Base-by-base conservation (phyloP, 176 grass and related monocot species). In the Aegilops longissima region DNA sequence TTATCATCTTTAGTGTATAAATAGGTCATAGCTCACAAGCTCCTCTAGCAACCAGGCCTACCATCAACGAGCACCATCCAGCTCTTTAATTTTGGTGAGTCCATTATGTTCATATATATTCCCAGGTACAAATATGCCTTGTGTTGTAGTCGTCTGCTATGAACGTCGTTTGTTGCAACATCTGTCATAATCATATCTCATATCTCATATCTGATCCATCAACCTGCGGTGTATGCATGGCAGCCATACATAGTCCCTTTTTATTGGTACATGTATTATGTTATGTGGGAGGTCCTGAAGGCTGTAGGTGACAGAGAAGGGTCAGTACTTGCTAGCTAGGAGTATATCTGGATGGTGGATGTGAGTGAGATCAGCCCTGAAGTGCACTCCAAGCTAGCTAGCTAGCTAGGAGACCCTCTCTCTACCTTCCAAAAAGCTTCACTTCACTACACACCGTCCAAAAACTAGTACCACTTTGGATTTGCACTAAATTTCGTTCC, bases 361-460 rank as follows among this genome's bases (percentile, higher is more conserved):
- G 80, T 45, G 86, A 84, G 82, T 77, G 85, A 88, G 70, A 83
- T 40, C 42, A 91, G 56, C 77, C 67, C 77, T 97, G 92, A 94
- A 94, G 95, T 97, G 92, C 93, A 97, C 95, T 97, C 93, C 94
- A 97, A 97, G 95, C 73, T 76, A 76, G 54, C 94, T 75, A 75
- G 51, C 93, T 95, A 97, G 95, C 72, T 52, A 76, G 45, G 73
- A 76, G 73, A 11, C 45, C 44, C 0, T 2, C 71, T 92, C 86
- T 83, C 89, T 87, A 90, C 87, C 87, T 82, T 91, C 89, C 90
- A 73, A 82, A 86, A 92, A 87, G 85, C 34, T 66, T 49, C 45
- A 47, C 82, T 72, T 49, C 45, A 49, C 45, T 49, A 49, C 45
- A 24, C 35, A 82, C 77, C 45, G 61, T 89, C 83, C 83, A 76